Percentiles rank a stretch among this genome's conserved stretches.
These are phyloP conservation scores for Petunia secreta DNA, from an alignment of 257 asterid species.

Conservation along the genomic window DNA sequence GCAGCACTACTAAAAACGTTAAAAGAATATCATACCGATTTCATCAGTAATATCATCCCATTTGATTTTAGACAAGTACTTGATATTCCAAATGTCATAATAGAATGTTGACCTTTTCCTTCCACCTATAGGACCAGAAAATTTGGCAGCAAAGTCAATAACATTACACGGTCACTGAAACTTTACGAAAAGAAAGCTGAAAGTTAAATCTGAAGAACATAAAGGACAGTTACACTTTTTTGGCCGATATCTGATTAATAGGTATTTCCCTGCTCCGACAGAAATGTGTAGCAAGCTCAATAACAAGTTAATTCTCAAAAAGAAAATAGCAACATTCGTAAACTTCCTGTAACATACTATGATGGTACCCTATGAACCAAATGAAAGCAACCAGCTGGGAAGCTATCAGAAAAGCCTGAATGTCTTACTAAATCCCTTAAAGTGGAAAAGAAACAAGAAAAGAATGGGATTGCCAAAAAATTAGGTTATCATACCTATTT, in stretches of 20 bases:
- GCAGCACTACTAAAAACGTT: neutral
- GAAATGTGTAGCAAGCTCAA: neutral
- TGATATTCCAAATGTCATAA: constrained; percentile 93
- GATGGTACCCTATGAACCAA: neutral
- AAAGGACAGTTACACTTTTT: neutral
- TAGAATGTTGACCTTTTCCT: constrained; percentile 81
- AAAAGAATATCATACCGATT: constrained; percentile 50
- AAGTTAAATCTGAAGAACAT: neutral
- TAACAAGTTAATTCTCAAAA: neutral
- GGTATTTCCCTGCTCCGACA: neutral
- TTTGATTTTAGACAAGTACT: constrained; percentile 93
- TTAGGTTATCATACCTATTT: constrained; percentile 50
- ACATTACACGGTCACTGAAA: neutral
- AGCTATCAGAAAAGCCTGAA: neutral
- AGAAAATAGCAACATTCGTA: neutral
- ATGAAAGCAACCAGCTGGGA: neutral
- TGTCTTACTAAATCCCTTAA: neutral
- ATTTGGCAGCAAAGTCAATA: constrained; percentile 17
- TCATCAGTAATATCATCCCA: constrained; percentile 97
- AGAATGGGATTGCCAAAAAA: neutral
- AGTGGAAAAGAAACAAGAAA: neutral
- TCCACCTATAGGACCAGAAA: constrained; percentile 64
- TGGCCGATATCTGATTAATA: neutral
- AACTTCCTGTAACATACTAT: neutral
- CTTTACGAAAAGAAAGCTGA: neutral